These are phyloP conservation scores for Penicillium brevicompactum DNA, from an alignment of 2,329 filamentous ascomycete genomes.

Conservation along the genomic window DNA sequence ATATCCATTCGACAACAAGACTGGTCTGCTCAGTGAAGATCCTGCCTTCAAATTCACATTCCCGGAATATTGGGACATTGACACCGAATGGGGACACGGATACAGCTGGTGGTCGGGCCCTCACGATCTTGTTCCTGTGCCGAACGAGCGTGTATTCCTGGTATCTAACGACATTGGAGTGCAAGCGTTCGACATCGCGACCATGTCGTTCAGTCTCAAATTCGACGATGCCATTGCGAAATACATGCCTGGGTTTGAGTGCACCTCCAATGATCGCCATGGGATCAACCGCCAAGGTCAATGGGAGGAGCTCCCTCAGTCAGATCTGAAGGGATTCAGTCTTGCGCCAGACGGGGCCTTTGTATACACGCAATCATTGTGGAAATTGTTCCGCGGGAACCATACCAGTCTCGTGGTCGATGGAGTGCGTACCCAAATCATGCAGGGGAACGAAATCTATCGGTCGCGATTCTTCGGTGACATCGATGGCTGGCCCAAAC, in stretches of 20 bases:
- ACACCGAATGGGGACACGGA: slow-evolving; percentile 25
- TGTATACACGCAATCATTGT: slow-evolving; percentile 27
- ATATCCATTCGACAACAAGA: slow-evolving; percentile 24
- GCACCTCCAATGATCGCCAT: slow-evolving; percentile 24
- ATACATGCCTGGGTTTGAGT: slow-evolving; percentile 28
- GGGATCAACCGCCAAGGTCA: slow-evolving; percentile 19
- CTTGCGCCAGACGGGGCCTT: slow-evolving; percentile 27
- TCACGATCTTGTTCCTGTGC: slow-evolving; percentile 28
- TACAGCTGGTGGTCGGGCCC: slow-evolving; percentile 28
- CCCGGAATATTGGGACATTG: slow-evolving; percentile 16
- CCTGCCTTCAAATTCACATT: slow-evolving; percentile 16
- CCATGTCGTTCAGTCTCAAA: slow-evolving; percentile 14
- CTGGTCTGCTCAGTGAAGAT: slow-evolving; percentile 17
- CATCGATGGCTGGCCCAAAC: slow-evolving; percentile 29
- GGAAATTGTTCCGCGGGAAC: slow-evolving; percentile 20
- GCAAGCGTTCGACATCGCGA: slow-evolving; percentile 23
- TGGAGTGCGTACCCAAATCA: slow-evolving; percentile 20
- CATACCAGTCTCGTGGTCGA: slow-evolving; percentile 26
- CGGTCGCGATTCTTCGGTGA: slow-evolving; percentile 28
- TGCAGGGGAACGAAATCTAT: slow-evolving; percentile 27
- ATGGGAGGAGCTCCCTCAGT: slow-evolving; percentile 22
- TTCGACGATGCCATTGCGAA: slow-evolving; percentile 17
- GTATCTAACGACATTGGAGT: slow-evolving; percentile 25
- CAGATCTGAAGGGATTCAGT: slow-evolving; percentile 28
- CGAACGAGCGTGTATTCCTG: slow-evolving; percentile 26